Evolutionary conservation across 2,329 filamentous ascomycete genomes (phyloP), one percentile per base, ranked within the genome.

Genomic region (Neoarthrinium moseri): DNA sequence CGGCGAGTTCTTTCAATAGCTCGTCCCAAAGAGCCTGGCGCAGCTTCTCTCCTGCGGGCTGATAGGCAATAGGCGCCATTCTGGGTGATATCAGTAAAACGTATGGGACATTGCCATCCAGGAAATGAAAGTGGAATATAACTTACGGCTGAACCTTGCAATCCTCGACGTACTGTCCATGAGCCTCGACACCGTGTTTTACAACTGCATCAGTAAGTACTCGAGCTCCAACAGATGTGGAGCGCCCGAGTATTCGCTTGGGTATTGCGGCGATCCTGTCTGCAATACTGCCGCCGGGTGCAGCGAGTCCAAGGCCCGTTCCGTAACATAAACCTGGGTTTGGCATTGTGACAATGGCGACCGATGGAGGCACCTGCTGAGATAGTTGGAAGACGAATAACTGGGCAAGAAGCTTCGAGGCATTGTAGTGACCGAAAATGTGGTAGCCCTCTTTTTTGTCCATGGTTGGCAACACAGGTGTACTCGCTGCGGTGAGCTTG

Each of bases 391-490:
- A n/a, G 6, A 35, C 29, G 18, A 43, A 43, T 5, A 34, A 18
- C 17, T 11, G 11, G 15, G 17, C 18, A 3, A 43, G 5, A 5
- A 43, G 17, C 29, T 63, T 63, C 4, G 52, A 36, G 4, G 40
- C 51, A n/a, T 39, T 23, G 32, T 63, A 63, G 37, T 44, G 50
- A 1, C 30, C 10, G 6, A 53, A 35, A 5, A 42, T 15, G 20
- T 36, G 15, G 41, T 51, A 54, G 12, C 17, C 24, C 15, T 52
- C 41, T 7, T 46, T 23, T 5, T 24, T 46, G 30, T 50, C 49
- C 10, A 54, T 41, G 8, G 50, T 48, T 10, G 35, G 24, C 5
- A 57, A 20, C 13, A 53, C 24, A 13, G 53, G 47, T n/a, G n/a
- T n/a, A n/a, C n/a, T n/a, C 2, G 50, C 52, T 21, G 47, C 8